Conservation (phyloP, 768 basidiomycete species). For the Daedaleopsis nitida region DNA sequence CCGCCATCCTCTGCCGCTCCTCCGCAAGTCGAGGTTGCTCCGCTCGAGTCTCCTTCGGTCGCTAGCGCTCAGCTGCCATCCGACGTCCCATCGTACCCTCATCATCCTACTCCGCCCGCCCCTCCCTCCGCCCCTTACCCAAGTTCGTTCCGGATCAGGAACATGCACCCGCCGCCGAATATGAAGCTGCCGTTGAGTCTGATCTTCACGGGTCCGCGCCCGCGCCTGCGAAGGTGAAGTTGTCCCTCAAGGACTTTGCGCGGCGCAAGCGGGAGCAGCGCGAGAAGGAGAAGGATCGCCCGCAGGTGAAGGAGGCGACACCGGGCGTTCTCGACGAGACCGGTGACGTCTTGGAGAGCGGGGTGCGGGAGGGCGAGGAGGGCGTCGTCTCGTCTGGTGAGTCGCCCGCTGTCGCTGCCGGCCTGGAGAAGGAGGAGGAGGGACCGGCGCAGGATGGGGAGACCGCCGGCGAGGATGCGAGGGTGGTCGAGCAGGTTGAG, state of each 20-base stretch:
- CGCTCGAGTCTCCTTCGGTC: background rate
- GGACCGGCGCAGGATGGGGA: background rate
- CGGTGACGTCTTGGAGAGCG: background rate
- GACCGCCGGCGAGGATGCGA: background rate
- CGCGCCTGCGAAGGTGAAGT: conserved; percentile 50
- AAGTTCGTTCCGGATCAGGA: background rate
- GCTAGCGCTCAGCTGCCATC: background rate
- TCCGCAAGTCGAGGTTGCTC: background rate
- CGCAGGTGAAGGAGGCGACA: conserved; percentile 27
- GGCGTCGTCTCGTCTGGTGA: too few relatives aligned
- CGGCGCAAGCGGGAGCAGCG: conserved; percentile 54
- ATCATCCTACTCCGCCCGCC: too few relatives aligned
- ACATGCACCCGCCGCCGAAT: background rate
- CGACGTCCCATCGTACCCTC: too few relatives aligned
- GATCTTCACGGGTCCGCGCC: conserved; percentile 28
- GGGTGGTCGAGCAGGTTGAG: background rate
- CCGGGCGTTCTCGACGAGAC: conserved; percentile 22
- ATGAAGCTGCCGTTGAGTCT: background rate
- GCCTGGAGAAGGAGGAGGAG: background rate
- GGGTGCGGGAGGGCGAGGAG: too few relatives aligned
- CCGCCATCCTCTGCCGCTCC: background rate
- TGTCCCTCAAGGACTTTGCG: conserved; percentile 61
- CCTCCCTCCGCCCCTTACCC: background rate
- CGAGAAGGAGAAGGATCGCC: conserved; percentile 46
- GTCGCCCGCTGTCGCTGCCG: too few relatives aligned